Conservation (phyloP, 2,329 filamentous ascomycete genomes). For the Monosporascus sp. region DNA sequence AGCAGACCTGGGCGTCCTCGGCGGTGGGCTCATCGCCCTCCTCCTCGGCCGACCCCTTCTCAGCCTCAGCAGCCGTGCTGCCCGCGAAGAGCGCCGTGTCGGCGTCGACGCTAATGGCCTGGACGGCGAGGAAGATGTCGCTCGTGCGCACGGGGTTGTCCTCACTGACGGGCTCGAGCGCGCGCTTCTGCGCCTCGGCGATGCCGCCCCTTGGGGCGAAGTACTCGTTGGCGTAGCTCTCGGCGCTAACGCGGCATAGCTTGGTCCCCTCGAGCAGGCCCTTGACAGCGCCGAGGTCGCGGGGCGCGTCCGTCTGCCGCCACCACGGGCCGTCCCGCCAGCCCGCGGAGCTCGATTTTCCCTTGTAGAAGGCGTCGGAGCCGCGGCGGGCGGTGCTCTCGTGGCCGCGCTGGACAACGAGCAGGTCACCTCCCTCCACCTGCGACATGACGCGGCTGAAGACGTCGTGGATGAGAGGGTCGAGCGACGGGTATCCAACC, state of each 20-base stretch:
- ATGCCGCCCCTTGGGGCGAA: slow-evolving; percentile 74
- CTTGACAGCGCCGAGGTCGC: slow-evolving; percentile 74
- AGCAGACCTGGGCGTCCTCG: slow-evolving; percentile 59
- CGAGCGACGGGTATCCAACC: slow-evolving; percentile 87
- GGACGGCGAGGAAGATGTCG: slow-evolving; percentile 92
- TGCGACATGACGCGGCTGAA: slow-evolving; percentile 98
- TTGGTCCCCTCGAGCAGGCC: slow-evolving; percentile 85
- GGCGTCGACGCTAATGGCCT: slow-evolving; percentile 67
- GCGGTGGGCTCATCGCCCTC: slow-evolving; percentile 45
- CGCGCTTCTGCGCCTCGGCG: slow-evolving; percentile 72
- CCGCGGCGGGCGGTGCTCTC: slow-evolving; percentile 69
- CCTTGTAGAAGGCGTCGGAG: slow-evolving; percentile 47
- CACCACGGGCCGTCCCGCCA: slow-evolving; percentile 98
- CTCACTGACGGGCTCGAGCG: slow-evolving; percentile 73
- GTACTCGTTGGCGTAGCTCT: slow-evolving; percentile 81
- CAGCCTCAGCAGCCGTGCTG: slow-evolving; percentile 45
- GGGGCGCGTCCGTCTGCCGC: slow-evolving; percentile 63
- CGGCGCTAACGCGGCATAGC: slow-evolving; percentile 81
- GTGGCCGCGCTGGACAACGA: slow-evolving; percentile 89
- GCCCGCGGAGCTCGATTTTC: slow-evolving; percentile 42
- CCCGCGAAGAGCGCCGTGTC: slow-evolving; percentile 65
- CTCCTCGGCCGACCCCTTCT: slow-evolving; percentile 48
- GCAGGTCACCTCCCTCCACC: slow-evolving; percentile 90
- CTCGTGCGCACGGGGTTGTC: slow-evolving; percentile 86
- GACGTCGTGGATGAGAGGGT: slow-evolving; percentile 84